Evolutionary conservation across 495 filamentous ascomycete genomes (phyloP), one percentile per base, ranked within the genome.

Genomic region (Daldinia loculata): DNA sequence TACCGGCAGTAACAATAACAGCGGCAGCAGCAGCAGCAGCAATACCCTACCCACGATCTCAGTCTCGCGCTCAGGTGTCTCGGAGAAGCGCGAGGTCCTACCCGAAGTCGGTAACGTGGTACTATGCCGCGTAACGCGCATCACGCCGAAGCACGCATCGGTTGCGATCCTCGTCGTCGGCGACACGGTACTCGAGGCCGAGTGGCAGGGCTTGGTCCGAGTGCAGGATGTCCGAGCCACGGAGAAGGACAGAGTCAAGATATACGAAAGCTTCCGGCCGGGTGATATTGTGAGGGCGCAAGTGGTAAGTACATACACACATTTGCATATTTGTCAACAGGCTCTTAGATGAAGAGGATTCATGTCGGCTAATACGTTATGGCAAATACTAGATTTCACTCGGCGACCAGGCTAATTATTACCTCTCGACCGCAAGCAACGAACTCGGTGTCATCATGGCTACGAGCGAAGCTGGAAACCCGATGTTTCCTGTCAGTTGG

Each of bases 391-490:
- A 90, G 89, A 94, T 97, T 57, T 95, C 91, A 8, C 80, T 98
- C 2, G 95, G 95, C 22, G 95, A 99, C 80, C 93, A 97, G 80
- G 89, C 89, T 50, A 96, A 92, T 74, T 98, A 97, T 79, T 99
- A 98, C 79, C 82, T 97, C 15, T 90, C 88, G 36, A 99, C 95
- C 6, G 93, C 93, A 56, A 86, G 86, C 66, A 98, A 99, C 80
- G 91, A 96, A 78, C 83, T 97, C 39, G 95, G 95, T 22, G 95
- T 99, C 51, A 90, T 99, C 22, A 93, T 98, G 91, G 95, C 95
- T 24, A 89, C 86, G 73, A 97, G 93, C 75, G 94, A 96, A 77
- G 87, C 86, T 2, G 95, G 94, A 0, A 94, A 95, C 78, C 86
- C 88, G 77, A 95, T 98, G 91, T 90, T 90, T 72, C 95, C 95